Evolutionary conservation across 1,139 yeast genomes (phyloP).

Genomic region (Torulaspora pretoriensis): DNA sequence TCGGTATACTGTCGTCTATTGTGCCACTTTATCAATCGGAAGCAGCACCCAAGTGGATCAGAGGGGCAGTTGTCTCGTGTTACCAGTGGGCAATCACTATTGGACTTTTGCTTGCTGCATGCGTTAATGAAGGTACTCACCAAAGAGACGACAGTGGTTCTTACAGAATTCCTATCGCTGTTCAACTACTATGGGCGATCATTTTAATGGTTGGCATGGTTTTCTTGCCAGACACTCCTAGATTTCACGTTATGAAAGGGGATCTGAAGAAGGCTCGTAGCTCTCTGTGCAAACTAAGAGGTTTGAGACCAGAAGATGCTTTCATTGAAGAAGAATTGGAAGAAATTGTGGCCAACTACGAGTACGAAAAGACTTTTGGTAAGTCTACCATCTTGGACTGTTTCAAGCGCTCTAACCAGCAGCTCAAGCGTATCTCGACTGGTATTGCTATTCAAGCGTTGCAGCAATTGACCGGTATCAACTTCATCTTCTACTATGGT

Average conservation of each 20-base stretch:
- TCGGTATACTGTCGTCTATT: conserved; percentile 85
- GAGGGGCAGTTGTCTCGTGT: conserved; percentile 75
- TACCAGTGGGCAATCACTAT: conserved; percentile 56
- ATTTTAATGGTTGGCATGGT: conserved; percentile 49
- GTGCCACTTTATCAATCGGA: conserved; percentile 90
- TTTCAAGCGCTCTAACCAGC: conserved; percentile 66
- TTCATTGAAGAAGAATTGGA: conserved; percentile 54
- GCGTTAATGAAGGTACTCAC: conserved; percentile 80
- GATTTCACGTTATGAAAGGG: conserved; percentile 74
- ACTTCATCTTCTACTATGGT: conserved; percentile 89
- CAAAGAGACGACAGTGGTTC: conserved; percentile 84
- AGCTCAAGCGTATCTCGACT: conserved; percentile 76
- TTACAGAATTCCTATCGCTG: conserved; percentile 78
- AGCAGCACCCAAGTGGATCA: conserved; percentile 86
- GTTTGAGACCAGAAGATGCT: conserved; percentile 52
- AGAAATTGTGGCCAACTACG: conserved; percentile 57
- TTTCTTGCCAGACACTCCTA: conserved; percentile 93
- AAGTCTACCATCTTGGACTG: conserved; percentile 57
- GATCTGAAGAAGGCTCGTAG: conserved; percentile 58
- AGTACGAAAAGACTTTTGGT: conserved; percentile 54
- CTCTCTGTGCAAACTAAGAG: conserved; percentile 57
- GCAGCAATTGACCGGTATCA: conserved; percentile 94
- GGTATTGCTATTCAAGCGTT: conserved; percentile 93
- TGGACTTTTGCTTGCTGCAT: conserved; percentile 86
- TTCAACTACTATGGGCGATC: conserved; percentile 70